Base-by-base conservation (phyloP, 148 eudicot genomes). In the Mesembryanthemum crystallinum region DNA sequence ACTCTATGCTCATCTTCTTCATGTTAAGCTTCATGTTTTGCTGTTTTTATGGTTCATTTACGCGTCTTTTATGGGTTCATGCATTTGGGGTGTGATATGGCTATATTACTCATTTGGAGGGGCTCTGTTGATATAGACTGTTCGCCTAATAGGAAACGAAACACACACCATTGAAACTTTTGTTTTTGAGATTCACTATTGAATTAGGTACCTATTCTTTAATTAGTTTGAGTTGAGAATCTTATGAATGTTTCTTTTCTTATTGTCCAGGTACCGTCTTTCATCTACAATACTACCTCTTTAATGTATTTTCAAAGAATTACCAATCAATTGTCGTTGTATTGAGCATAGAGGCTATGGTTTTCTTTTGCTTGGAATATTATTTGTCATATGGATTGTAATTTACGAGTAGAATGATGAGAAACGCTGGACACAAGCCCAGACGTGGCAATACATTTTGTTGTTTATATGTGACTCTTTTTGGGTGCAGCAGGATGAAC, bases 401-500 rank as follows among this genome's bases (percentile, higher is more conserved):
- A 11, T 54, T 9, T 67, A 60, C 9, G 17, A 35, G 21, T 35
- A 42, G 58, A 21, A 55, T 57, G 69, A 81, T 81, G 83, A 47
- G 72, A 71, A 72, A 35, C 20, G 28, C 8, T 60, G 80, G 77
- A 17, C 67, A 68, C 63, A 76, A 72, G 27, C 71, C 25, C 42
- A 65, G 33, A 51, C 67, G 13, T 49, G 8, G 24, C 3, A 39
- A 73, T 42, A 30, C 37, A 8, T 33, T 60, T 49, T 68, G 71
- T 77, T 77, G 68, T 66, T 67, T 42, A 77, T 70, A 28, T 77
- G 47, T 77, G 32, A 67, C 72, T 57, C 45, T 81, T 80, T 43
- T 61, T 78, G 81, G 68, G 62, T 79, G 82, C 89, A 90, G 91
- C 57, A 73, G 67, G 55, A 62, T 69, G 75, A 69, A 69, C 79